Conservation (phyloP, 352 stramenopile species). For the Thraustotheca clavata region DNA sequence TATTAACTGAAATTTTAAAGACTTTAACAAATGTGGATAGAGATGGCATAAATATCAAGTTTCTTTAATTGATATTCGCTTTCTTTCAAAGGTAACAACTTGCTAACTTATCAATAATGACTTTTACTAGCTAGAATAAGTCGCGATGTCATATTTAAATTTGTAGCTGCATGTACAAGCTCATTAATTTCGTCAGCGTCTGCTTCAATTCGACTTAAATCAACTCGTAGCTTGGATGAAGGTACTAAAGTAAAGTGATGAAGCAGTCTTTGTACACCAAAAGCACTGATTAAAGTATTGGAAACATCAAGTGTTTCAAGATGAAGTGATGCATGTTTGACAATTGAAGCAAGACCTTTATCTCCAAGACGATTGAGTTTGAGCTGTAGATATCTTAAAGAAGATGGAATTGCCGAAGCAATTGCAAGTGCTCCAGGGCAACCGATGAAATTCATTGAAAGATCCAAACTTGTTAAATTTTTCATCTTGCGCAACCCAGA, state of each 20-base stretch:
- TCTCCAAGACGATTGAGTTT: slow-evolving; percentile 5
- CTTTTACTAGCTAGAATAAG: no score
- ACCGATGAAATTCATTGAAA: slow-evolving; percentile 7
- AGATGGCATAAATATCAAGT: no score
- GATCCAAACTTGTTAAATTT: background rate
- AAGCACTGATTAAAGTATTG: background rate
- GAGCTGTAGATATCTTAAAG: background rate
- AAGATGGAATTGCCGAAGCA: background rate
- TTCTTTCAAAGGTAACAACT: no score
- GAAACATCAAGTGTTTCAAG: background rate
- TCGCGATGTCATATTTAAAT: no score
- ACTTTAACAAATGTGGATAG: no score
- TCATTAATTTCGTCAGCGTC: background rate
- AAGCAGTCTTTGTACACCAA: background rate
- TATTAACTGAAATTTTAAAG: no score
- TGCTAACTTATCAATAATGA: no score
- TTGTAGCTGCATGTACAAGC: no score
- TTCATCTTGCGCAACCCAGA: background rate
- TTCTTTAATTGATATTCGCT: no score
- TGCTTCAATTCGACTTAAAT: background rate
- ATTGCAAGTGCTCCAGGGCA: background rate
- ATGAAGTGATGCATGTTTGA: background rate
- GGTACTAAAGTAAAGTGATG: background rate
- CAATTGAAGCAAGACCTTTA: background rate
- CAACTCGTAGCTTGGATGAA: background rate